Evolutionary conservation across 2,329 filamentous ascomycete genomes (phyloP), one percentile per base, ranked within the genome.

Genomic region (Trichophaea hybrida): DNA sequence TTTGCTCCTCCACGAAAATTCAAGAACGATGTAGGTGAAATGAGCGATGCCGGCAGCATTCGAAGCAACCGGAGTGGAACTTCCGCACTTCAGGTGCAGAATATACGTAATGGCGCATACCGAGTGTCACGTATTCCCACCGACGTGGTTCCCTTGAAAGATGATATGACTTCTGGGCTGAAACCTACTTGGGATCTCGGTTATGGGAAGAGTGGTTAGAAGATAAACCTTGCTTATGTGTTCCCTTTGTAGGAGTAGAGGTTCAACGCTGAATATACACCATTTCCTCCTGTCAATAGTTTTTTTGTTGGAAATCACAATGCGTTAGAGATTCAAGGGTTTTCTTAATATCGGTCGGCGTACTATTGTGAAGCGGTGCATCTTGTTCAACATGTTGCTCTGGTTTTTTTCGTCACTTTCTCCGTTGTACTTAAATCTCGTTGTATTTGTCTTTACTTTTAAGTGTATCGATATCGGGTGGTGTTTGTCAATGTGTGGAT

Each of bases 121-220:
- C 86, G 90, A 64, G 81, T 96, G 65, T 93, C 87, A 70, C 83
- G 86, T 54, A 79, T 96, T 62, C 89, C 90, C 0, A 83, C 82
- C 60, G 88, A 90, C 66, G 80, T 84, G 48, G 87, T 94, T 60
- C 90, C 89, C 65, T 89, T 87, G 2, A 78, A 78, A 68, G 80
- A 85, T 37, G 81, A 88, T 59, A 72, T 91, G 71, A 73, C 75
- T 59, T 73, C 81, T 65, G 75, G 76, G 66, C 74, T 84, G 62
- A 83, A 82, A 73, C 81, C 80, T 48, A 72, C 74, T 56, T 83
- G 80, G 80, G 53, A 55, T 55, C 13, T 53, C 4, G 50, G 50
- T 34, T 53, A 53, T 53, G 50, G 50, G 3, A 53, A 53, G 50
- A 35, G 44, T 5, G 15, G 44, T n/a, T 49, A 49, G 24, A 24